These are phyloP conservation scores for Dioszegia hungarica DNA, from an alignment of 768 basidiomycete species.

Conservation along the genomic window DNA sequence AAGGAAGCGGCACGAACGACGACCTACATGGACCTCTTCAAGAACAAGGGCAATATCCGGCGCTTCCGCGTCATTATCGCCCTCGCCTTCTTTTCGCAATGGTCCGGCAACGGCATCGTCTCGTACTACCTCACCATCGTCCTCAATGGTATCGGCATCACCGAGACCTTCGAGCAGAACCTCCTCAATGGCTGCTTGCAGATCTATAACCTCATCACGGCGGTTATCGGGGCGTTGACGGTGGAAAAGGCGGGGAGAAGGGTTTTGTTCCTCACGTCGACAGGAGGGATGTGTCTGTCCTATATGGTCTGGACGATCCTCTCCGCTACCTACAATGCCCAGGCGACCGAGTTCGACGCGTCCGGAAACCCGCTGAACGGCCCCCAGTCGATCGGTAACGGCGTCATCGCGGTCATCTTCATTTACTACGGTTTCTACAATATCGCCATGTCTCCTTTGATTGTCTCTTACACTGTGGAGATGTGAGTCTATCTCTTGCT, in stretches of 20 bases:
- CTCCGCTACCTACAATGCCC: conserved; percentile 30
- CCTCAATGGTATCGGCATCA: conserved; percentile 40
- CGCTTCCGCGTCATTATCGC: conserved; percentile 23
- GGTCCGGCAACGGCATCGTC: conserved; percentile 42
- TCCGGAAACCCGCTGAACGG: conserved; percentile 20
- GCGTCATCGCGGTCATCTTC: conserved; percentile 11
- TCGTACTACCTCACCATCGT: conserved; percentile 38
- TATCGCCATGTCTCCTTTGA: conserved; percentile 62
- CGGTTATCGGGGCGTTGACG: conserved; percentile 20
- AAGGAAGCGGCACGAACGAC: conserved; percentile 10
- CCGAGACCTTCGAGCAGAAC: conserved; percentile 15
- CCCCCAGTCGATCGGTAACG: conserved; percentile 9
- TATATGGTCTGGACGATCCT: conserved; percentile 28
- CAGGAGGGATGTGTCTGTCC: conserved; percentile 9
- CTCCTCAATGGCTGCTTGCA: conserved; percentile 21
- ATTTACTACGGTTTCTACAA: conserved; percentile 12
- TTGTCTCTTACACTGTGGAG: conserved; percentile 23
- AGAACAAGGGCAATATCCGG: conserved; percentile 16
- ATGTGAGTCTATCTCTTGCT: conserved; percentile 45
- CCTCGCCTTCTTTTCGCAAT: conserved; percentile 40
- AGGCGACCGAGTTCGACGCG: conserved; percentile 14
- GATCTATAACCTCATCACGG: conserved; percentile 21
- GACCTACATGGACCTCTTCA: conserved; percentile 19
- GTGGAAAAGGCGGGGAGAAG: conserved; percentile 40
- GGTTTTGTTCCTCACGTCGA: conserved; percentile 27